Percentiles rank a stretch among this genome's conserved stretches.
Conservation (phyloP, 1,139 yeast genomes). For the Protomyces pachydermus region DNA sequence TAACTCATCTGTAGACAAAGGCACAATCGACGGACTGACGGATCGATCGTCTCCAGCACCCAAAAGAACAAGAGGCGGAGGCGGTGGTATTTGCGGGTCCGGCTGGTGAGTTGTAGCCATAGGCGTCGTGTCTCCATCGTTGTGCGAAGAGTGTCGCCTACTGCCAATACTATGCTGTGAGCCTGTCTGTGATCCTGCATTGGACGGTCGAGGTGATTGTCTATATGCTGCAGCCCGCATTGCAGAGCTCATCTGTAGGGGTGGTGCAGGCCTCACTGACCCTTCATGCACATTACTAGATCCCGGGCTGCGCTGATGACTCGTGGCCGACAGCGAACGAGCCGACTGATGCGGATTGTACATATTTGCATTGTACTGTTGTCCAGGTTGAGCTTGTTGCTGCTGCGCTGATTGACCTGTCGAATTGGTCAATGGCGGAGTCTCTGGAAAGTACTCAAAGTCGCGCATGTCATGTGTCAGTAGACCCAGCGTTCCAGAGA, state of each 20-base stretch:
- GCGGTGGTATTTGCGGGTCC: not conserved
- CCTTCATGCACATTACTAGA: not conserved
- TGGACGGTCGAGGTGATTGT: not conserved
- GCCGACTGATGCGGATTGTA: not conserved
- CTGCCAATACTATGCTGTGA: not conserved
- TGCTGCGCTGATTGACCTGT: not conserved
- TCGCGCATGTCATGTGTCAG: slow-evolving; percentile 22
- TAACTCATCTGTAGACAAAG: slow-evolving; percentile 11
- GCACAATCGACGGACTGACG: slow-evolving; percentile 9
- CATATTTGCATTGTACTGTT: not conserved
- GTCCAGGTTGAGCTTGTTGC: not conserved
- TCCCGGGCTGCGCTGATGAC: not conserved
- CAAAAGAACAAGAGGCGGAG: not conserved
- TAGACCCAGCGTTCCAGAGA: slow-evolving; percentile 13
- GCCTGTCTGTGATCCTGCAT: not conserved
- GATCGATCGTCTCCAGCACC: slow-evolving; percentile 9
- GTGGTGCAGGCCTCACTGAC: slow-evolving; percentile 1
- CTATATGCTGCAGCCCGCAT: not conserved
- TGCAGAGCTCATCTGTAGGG: not conserved
- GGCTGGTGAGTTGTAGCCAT: not conserved
- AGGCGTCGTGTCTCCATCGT: not conserved
- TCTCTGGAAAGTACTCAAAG: slow-evolving; percentile 25
- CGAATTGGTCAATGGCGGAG: slow-evolving; percentile 9
- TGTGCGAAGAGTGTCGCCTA: not conserved
- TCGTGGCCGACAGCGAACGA: not conserved